Evolutionary conservation across 179 eudicot genomes (phyloP).

Genomic region (Vitellaria paradoxa): DNA sequence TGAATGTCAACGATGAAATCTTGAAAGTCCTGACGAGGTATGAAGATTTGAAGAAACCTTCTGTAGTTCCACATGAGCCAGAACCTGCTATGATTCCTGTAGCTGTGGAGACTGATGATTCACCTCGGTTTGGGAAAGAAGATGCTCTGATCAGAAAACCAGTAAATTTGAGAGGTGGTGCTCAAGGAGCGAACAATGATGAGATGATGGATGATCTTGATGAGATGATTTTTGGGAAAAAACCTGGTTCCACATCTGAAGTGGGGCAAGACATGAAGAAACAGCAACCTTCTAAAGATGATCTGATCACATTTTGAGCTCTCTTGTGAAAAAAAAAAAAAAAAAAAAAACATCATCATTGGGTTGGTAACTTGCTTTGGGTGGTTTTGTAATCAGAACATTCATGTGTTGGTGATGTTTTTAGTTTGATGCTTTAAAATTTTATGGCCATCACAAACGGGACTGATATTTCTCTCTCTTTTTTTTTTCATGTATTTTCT

Average conservation of each 20-base stretch:
- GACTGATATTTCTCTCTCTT: not conserved
- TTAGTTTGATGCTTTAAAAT: not conserved
- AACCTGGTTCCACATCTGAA: conserved; percentile 46
- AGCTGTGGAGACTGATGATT: conserved; percentile 95
- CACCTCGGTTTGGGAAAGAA: conserved; percentile 58
- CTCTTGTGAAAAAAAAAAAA: too few relatives aligned
- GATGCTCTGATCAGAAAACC: conserved; percentile 66
- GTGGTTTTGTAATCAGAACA: not conserved
- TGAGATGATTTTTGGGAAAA: conserved; percentile 95
- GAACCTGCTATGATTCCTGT: conserved; percentile 98
- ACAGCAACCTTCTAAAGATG: conserved; percentile 61
- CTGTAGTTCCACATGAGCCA: conserved; percentile 40
- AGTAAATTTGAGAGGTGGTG: conserved; percentile 44
- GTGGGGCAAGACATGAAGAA: conserved; percentile 53
- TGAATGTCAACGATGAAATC: conserved; percentile 90
- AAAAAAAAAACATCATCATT: not conserved
- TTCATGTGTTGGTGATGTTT: not conserved
- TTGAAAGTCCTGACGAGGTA: conserved; percentile 73
- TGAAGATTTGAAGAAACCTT: conserved; percentile 68
- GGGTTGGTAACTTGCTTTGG: not conserved
- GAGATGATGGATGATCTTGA: conserved; percentile 98
- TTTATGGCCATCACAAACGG: not conserved
- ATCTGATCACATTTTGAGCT: conserved; percentile 64
- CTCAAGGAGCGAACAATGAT: conserved; percentile 54
- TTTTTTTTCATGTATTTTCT: not conserved